Conservation (phyloP, 192 early-diverging fungal genomes). For the Coemansia asiatica region DNA sequence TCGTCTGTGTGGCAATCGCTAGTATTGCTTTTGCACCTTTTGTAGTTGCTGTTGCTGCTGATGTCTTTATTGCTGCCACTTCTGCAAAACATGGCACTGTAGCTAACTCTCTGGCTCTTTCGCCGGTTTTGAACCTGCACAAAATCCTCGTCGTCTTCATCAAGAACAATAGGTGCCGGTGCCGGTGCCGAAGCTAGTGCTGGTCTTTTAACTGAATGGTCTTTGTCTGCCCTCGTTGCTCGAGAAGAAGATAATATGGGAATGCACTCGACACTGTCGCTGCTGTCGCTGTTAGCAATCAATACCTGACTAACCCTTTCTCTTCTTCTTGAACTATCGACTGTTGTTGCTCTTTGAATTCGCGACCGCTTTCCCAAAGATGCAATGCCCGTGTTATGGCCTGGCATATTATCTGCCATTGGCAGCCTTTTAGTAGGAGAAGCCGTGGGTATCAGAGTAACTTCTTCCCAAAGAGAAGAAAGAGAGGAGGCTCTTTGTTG, state of each 20-base stretch:
- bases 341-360: background rate
- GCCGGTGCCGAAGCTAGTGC: no score
- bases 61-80: background rate
- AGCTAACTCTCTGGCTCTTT: conserved; percentile 4
- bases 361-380: background rate
- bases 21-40: background rate
- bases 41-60: background rate
- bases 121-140: conserved; percentile 1
- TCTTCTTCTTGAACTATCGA: background rate
- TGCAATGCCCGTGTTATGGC: background rate
- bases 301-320: background rate
- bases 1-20: background rate
- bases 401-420: no score
- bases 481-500: no score
- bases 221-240: conserved; percentile 2
- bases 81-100: background rate
- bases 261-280: conserved; percentile 25
- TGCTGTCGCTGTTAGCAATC: conserved; percentile 24
- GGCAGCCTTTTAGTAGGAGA: no score
- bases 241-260: conserved; percentile 8
- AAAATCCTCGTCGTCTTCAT: conserved; percentile 32
- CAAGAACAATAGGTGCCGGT: background rate
- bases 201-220: no score
- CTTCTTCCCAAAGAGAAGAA: no score
- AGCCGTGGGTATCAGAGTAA: no score